Percentiles rank a stretch among this genome's conserved stretches.
Evolutionary conservation across 148 eudicot species (phyloP).

Genomic region (Euryodendron excelsum): DNA sequence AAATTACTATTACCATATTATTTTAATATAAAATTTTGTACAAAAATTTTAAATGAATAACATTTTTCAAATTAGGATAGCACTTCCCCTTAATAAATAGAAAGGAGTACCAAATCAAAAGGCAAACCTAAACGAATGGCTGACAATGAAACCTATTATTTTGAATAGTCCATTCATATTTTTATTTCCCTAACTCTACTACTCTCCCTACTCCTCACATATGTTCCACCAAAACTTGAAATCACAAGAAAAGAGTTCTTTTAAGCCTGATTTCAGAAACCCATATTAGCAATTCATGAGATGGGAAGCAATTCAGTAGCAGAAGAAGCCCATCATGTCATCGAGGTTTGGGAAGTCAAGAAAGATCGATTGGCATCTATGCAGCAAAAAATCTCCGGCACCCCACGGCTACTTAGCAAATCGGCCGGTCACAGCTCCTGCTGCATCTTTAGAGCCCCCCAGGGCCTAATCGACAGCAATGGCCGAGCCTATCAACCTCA

Average conservation of each 20-base stretch:
- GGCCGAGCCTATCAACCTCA: slow-evolving; percentile 54
- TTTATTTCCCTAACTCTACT: too few relatives aligned
- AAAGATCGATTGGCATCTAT: slow-evolving; percentile 22
- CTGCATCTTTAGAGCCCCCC: slow-evolving; percentile 71
- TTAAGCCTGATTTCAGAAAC: too few relatives aligned
- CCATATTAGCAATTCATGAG: not conserved
- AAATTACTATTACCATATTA: too few relatives aligned
- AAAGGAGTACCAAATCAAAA: too few relatives aligned
- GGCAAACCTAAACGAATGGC: too few relatives aligned
- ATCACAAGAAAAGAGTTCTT: not conserved
- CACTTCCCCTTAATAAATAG: too few relatives aligned
- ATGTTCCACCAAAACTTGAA: not conserved
- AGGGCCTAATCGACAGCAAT: slow-evolving; percentile 49
- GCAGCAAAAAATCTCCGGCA: slow-evolving; percentile 28
- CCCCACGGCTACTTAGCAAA: slow-evolving; percentile 52
- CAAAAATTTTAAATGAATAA: too few relatives aligned
- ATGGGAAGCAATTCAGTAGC: slow-evolving; percentile 4
- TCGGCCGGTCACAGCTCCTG: slow-evolving; percentile 62
- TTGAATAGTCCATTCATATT: too few relatives aligned
- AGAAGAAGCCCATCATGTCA: slow-evolving; percentile 16
- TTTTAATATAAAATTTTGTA: too few relatives aligned
- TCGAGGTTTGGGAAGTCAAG: slow-evolving; percentile 32
- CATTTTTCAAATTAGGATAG: too few relatives aligned
- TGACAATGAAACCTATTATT: too few relatives aligned
- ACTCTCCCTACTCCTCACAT: too few relatives aligned